phyloP scores from a whole-genome alignment of 257 asterid species.

The Rhazya stricta region DNA sequence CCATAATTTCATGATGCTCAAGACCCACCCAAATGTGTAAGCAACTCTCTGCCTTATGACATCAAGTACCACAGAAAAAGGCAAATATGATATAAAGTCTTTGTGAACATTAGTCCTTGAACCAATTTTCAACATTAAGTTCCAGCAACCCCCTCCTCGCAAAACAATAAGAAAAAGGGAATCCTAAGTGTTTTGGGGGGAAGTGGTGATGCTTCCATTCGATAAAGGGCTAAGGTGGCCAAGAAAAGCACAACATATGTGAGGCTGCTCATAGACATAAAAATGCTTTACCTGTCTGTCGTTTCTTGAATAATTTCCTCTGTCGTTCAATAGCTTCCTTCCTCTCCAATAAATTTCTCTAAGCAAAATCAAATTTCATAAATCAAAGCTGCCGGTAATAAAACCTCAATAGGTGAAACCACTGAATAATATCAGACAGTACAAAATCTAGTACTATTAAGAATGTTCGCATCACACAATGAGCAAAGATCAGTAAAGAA shows the following conservation, averaged over 20 bases:
- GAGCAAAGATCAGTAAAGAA: neutral
- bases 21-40: neutral
- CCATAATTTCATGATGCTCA: neutral
- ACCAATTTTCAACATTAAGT: no score
- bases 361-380: slow-evolving; percentile 11
- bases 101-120: neutral
- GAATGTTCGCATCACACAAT: neutral
- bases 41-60: neutral
- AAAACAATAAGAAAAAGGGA: neutral
- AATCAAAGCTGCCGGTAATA: slow-evolving; percentile 3
- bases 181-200: neutral
- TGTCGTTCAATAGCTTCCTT: slow-evolving; percentile 96
- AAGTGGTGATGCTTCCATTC: neutral
- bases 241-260: neutral
- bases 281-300: slow-evolving; percentile 57
- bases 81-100: neutral
- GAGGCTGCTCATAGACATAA: neutral
- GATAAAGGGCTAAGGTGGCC: neutral
- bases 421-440: neutral
- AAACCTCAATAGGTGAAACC: neutral
- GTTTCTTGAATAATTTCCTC: slow-evolving; percentile 82
- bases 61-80: neutral
- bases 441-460: neutral
- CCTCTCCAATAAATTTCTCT: slow-evolving; percentile 76
- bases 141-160: neutral